Conservation (phyloP, 495 filamentous ascomycete genomes). For the Penicillium robsamsonii region DNA sequence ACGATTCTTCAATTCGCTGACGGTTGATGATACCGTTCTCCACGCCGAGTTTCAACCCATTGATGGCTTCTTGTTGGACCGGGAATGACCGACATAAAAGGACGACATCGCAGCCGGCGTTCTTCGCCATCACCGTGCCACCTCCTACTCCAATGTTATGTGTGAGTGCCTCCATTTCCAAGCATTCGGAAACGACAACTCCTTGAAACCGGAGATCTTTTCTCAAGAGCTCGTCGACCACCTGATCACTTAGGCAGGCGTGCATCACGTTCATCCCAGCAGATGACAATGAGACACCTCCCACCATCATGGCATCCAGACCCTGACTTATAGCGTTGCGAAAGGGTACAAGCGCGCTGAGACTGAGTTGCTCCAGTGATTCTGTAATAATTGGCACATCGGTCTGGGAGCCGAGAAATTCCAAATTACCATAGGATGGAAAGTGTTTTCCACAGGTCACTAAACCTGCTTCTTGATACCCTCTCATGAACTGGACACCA, state of each 20-base stretch:
- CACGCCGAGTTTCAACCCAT: constrained; percentile 76
- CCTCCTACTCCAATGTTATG: constrained; percentile 91
- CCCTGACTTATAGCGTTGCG: constrained; percentile 80
- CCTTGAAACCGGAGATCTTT: constrained; percentile 82
- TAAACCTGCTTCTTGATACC: constrained; percentile 81
- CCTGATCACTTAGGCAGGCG: constrained; percentile 85
- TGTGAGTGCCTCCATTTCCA: constrained; percentile 92
- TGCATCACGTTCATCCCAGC: constrained; percentile 88
- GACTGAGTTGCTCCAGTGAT: constrained; percentile 78
- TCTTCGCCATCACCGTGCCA: constrained; percentile 90
- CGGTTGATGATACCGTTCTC: constrained; percentile 81
- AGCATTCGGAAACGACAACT: constrained; percentile 88
- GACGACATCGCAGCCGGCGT: constrained; percentile 85
- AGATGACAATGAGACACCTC: constrained; percentile 82
- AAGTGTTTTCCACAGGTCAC: constrained; percentile 91
- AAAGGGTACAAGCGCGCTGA: constrained; percentile 82
- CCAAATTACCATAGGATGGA: constrained; percentile 88
- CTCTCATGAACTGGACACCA: constrained; percentile 81
- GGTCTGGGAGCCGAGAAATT: constrained; percentile 79
- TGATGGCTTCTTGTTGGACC: constrained; percentile 83
- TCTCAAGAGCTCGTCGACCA: constrained; percentile 79
- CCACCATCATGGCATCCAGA: constrained; percentile 89
- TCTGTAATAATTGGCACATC: constrained; percentile 92
- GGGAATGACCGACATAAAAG: constrained; percentile 81
- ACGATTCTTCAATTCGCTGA: constrained; percentile 69